Conservation (phyloP, 1,284 basidiomycete genomes). For the Cryptococcus depauperatus region DNA sequence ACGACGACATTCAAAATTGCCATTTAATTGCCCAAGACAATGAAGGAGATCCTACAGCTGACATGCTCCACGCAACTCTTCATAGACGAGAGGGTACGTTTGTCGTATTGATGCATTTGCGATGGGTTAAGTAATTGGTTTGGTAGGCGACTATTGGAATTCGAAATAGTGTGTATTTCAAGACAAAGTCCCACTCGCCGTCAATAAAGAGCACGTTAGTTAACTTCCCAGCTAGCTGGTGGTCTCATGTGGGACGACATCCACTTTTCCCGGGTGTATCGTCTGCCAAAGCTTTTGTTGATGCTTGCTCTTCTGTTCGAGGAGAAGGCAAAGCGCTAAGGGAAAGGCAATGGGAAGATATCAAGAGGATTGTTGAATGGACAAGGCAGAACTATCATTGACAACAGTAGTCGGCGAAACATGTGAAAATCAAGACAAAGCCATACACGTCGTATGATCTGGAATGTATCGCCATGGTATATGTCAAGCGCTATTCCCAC, state of each 20-base stretch:
- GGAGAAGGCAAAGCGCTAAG: slow-evolving; percentile 18
- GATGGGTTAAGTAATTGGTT: neutral
- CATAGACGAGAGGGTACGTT: slow-evolving; percentile 40
- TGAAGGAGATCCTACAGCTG: slow-evolving; percentile 37
- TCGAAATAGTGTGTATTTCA: slow-evolving; percentile 38
- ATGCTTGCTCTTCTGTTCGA: slow-evolving; percentile 28
- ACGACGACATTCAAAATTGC: slow-evolving; percentile 40
- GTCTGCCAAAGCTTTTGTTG: slow-evolving; percentile 36
- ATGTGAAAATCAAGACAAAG: too few relatives aligned
- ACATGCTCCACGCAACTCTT: slow-evolving; percentile 41
- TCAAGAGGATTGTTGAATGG: slow-evolving; percentile 37
- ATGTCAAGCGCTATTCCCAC: too few relatives aligned
- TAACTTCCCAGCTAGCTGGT: too few relatives aligned
- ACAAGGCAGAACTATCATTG: slow-evolving; percentile 28
- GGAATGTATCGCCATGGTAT: too few relatives aligned
- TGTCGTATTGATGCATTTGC: neutral
- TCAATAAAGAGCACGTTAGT: too few relatives aligned
- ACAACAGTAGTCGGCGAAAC: too few relatives aligned
- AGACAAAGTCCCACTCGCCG: neutral
- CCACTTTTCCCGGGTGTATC: slow-evolving; percentile 21
- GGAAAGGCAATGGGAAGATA: slow-evolving; percentile 38
- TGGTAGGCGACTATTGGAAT: slow-evolving; percentile 42
- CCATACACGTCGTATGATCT: too few relatives aligned
- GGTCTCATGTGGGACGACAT: slow-evolving; percentile 25
- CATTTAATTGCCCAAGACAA: slow-evolving; percentile 38